Conservation (phyloP, 2,329 filamentous ascomycete species). For the Escovopsis sp. region DNA sequence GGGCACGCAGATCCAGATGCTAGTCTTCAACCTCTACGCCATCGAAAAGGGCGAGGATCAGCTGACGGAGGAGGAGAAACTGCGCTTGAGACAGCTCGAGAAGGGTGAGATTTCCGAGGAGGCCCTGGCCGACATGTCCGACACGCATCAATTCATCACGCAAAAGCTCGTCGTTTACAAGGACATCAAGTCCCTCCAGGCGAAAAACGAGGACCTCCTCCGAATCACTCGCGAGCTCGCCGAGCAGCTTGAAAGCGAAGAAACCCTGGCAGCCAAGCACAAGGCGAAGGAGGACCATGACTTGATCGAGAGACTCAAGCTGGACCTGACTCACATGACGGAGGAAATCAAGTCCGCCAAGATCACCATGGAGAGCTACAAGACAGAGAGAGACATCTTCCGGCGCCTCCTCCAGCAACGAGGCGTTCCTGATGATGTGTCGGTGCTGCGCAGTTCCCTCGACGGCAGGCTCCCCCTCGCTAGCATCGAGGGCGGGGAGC, state of each 20-base stretch:
- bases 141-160: conserved; percentile 79
- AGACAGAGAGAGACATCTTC: conserved; percentile 95
- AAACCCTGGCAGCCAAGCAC: conserved; percentile 53
- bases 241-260: conserved; percentile 80
- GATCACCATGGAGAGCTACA: conserved; percentile 78
- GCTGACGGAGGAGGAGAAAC: conserved; percentile 54
- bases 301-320: conserved; percentile 57
- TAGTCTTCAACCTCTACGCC: conserved; percentile 74
- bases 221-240: conserved; percentile 72
- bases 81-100: conserved; percentile 63
- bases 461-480: conserved; percentile 42
- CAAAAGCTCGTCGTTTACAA: conserved; percentile 83
- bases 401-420: conserved; percentile 76
- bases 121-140: conserved; percentile 57
- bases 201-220: conserved; percentile 74
- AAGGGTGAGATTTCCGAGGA: conserved; percentile 60
- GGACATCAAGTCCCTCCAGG: conserved; percentile 67
- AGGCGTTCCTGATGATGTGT: conserved; percentile 45
- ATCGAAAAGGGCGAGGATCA: conserved; percentile 64
- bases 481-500: conserved; percentile 40
- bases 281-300: conserved; percentile 50
- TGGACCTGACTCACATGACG: conserved; percentile 58
- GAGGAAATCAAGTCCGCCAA: conserved; percentile 75
- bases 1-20: conserved; percentile 76
- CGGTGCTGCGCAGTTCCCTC: conserved; percentile 56